Base-by-base conservation (phyloP, 495 filamentous ascomycete species). In the Geopyxis carbonaria region DNA sequence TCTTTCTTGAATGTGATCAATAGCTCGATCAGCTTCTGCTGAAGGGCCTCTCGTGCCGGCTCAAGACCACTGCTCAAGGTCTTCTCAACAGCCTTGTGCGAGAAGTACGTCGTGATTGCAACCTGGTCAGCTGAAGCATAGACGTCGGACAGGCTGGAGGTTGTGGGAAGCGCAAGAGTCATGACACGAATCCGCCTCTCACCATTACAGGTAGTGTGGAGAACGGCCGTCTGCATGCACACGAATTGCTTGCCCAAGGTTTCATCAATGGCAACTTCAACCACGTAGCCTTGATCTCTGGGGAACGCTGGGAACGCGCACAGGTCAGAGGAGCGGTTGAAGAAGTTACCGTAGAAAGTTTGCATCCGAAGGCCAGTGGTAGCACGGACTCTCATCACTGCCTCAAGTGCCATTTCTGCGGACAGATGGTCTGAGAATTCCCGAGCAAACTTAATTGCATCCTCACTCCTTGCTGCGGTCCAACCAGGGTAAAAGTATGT, bases 261-360 rank as follows among this genome's bases (percentile, higher is more conserved):
- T 62, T 97, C 89, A 57, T 97, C 89, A 45, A 97, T 94, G 5
- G 89, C 87, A 38, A 97, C 91, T 55, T 97, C 89, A 24, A 97
- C 89, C n/a, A 95, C 89, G 56, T 95, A 97, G 32, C 78, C 80
- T 55, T 97, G 89, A 55, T 97, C 89, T 55, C 89, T 74, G 14
- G 89, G 89, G 66, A 97, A 94, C 4, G 91, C 89, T 1, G 87
- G 87, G 68, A 95, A 95, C 16, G 87, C 87, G 56, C 87, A 94
- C 34, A 97, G 75, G 61, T 97, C 91, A 13, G 84, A 93, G 53
- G 78, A 86, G 40, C 89, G 72, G 61, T 95, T 97, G 69, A 97
- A 97, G 62, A 97, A 97, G 61, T 97, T 97, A 45, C 89, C 89
- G 60, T 95, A 97, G 65, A 97, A 97, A 0, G 86, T 82, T 63